Evolutionary conservation across 306 rosid genomes (phyloP).

Genomic region (Cucurbita moschata): DNA sequence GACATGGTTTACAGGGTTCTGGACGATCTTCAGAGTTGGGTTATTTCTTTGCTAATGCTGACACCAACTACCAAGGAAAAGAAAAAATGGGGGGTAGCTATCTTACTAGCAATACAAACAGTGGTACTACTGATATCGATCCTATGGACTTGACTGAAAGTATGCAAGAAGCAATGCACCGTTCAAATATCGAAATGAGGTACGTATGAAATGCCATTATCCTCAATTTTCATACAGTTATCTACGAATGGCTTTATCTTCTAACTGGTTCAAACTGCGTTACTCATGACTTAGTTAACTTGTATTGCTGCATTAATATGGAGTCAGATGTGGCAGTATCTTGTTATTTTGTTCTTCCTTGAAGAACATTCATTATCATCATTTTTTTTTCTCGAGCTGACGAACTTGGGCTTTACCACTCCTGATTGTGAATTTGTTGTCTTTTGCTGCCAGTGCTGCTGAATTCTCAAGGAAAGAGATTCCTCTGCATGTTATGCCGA

Average conservation of each 20-base stretch:
- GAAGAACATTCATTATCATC: neutral
- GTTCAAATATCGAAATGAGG: conserved; percentile 94
- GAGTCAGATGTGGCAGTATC: neutral
- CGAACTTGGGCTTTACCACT: neutral
- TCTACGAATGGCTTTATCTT: neutral
- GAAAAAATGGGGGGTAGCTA: conserved; percentile 43
- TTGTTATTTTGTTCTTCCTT: neutral
- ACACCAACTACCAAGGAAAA: conserved; percentile 52
- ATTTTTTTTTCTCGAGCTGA: neutral
- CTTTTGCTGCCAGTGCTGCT: conserved; percentile 66
- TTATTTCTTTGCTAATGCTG: conserved; percentile 73
- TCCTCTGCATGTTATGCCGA: conserved; percentile 70
- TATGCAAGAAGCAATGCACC: conserved; percentile 99
- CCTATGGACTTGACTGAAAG: conserved; percentile 96
- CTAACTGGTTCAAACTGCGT: neutral
- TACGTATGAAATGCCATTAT: conserved; percentile 11
- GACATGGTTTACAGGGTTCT: conserved; percentile 50
- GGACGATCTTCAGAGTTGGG: conserved; percentile 76
- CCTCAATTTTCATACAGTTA: neutral
- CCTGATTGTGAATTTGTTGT: neutral
- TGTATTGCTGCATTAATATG: neutral
- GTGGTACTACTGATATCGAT: conserved; percentile 38
- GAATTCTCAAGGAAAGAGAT: conserved; percentile 78
- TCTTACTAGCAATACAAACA: conserved; percentile 25
- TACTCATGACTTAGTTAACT: neutral